Percentiles rank a stretch among this genome's conserved stretches.
These are phyloP conservation scores for Debaryomyces castellii DNA, from an alignment of 805 yeast species.

Conservation along the genomic window DNA sequence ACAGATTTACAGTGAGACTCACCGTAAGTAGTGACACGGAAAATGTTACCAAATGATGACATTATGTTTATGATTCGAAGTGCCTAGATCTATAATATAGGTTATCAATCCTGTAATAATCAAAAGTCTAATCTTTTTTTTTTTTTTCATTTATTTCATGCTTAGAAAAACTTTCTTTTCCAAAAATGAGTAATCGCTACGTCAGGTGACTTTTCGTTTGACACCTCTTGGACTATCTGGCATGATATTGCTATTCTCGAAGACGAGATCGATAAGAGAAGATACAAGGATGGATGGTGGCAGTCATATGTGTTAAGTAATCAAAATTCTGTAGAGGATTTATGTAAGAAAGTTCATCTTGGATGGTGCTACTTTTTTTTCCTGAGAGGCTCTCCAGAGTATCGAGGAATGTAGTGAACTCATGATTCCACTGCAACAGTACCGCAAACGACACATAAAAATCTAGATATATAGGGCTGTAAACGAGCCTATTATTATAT, in stretches of 20 bases:
- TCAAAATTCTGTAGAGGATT: too few species aligned
- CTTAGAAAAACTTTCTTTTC: not conserved
- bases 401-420: too few species aligned
- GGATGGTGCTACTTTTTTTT: too few species aligned
- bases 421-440: too few species aligned
- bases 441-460: too few species aligned
- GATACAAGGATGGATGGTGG: too few species aligned
- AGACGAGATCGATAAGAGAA: too few species aligned
- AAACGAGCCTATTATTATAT: too few species aligned
- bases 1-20: conserved; percentile 97
- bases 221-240: not conserved
- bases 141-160: not conserved
- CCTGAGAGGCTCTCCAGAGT: too few species aligned
- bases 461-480: too few species aligned
- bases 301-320: too few species aligned
- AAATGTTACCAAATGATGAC: conserved; percentile 44
- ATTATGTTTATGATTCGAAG: conserved; percentile 14
- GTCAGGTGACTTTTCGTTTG: conserved; percentile 2
- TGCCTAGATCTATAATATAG: not conserved
- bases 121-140: not conserved
- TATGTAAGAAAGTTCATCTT: too few species aligned
- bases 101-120: not conserved
- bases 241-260: not conserved
- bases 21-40: conserved; percentile 89
- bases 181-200: conserved; percentile 5